Base-by-base conservation (phyloP, 208 protist species). In the Naegleria fowleri region DNA sequence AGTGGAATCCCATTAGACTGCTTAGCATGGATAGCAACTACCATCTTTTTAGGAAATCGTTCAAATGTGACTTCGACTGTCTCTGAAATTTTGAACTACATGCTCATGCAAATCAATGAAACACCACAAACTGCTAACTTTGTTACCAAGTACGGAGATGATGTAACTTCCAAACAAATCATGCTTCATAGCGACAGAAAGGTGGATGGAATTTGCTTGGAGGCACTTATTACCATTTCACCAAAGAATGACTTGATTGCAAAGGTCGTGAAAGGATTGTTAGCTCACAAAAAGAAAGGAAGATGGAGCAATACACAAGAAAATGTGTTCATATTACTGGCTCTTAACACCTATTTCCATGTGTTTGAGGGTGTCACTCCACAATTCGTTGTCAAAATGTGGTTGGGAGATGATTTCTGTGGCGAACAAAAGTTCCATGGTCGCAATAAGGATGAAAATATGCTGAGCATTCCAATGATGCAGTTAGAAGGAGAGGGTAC, bases 221-320 rank as follows among this genome's bases (percentile, higher is more conserved):
- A 88, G 38, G 41, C n/a, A 25, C 22, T 88, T 1, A 59, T 88
- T 9, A 9, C 5, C 9, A 22, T 88, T 6, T 5, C 48, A 59
- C 41, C 41, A 40, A 88, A 51, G 6, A 59, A 58, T 40, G 4
- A 15, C 5, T 39, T 88, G 3, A 58, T 88, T 40, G 29, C 48
- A 9, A 88, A 88, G 25, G 38, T 88, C 40, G 40, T 36, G 5
- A 88, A 88, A 39, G 85, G 85, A 25, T 58, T 88, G 29, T 40
- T 88, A 43, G 43, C 41, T 9, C 85, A 88, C 22, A 88, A 58
- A n/a, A 88, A 90, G 33, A 90, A 86, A 25, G 89, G 55, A 58
- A 13, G 55, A 40, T 90, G 89, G 89, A 6, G n/a, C 25, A 52
- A 41, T 22, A 90, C 89, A 16, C 51, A 83, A 40, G 89, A 90